Evolutionary conservation across 345 rosid species (phyloP).

Genomic region (Trapa incisa): DNA sequence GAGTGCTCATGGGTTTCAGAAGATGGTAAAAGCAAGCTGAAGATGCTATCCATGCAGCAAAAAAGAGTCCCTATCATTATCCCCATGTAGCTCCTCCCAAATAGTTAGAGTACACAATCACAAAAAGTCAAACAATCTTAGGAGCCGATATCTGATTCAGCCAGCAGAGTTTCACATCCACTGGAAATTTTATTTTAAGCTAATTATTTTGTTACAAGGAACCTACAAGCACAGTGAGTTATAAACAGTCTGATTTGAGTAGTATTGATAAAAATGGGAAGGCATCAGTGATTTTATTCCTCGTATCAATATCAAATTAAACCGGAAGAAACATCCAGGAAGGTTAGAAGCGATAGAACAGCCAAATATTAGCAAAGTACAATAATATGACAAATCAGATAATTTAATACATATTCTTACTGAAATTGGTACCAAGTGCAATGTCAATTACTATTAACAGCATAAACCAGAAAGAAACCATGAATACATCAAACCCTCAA

Average conservation of each 20-base stretch:
- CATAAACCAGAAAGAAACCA: neutral
- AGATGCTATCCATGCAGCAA: neutral
- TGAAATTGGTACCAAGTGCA: neutral
- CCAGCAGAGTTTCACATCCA: neutral
- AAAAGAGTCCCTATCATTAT: neutral
- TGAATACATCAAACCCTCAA: neutral
- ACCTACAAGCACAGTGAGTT: neutral
- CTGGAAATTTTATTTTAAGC: neutral
- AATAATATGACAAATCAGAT: neutral
- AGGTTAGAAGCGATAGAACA: neutral
- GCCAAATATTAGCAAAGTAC: neutral
- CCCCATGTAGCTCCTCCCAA: neutral
- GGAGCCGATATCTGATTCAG: neutral
- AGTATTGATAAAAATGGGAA: neutral
- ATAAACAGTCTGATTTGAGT: neutral
- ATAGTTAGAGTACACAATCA: neutral
- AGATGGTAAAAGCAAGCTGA: neutral
- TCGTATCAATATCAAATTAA: slow-evolving; percentile 1
- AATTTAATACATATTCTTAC: neutral
- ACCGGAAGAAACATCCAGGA: neutral
- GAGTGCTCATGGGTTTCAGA: neutral
- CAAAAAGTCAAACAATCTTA: neutral
- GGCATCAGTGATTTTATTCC: neutral
- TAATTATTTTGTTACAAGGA: neutral
- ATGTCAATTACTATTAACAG: neutral